phyloP scores from a whole-genome alignment of 1,284 basidiomycete species.

The Somion occarium region DNA sequence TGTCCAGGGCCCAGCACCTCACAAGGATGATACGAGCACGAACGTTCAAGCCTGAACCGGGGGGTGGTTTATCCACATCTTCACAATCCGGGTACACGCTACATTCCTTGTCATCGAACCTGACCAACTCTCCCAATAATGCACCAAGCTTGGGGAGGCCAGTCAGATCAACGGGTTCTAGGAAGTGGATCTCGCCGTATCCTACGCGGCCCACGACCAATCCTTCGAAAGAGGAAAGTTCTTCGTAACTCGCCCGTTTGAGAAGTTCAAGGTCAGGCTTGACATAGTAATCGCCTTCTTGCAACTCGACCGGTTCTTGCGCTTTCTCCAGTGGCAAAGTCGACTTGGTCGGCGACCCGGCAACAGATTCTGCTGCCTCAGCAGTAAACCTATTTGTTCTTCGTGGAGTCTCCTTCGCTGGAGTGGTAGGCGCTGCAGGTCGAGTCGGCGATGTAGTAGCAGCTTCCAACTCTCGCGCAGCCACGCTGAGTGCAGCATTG shows the following conservation, averaged over 20 bases:
- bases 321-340: constrained; percentile 2
- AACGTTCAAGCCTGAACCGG: constrained; percentile 88
- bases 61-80: constrained; percentile 73
- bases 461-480: constrained; percentile 65
- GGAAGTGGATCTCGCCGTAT: constrained; percentile 88
- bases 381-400: constrained; percentile 43
- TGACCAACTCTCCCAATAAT: constrained; percentile 83
- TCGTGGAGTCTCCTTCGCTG: constrained; percentile 32
- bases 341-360: constrained; percentile 15
- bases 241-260: constrained; percentile 63
- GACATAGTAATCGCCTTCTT: constrained; percentile 89
- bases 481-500: constrained; percentile 67
- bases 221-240: constrained; percentile 66
- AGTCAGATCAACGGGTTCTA: constrained; percentile 91
- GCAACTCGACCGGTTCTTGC: constrained; percentile 35
- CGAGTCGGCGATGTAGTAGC: constrained; percentile 25
- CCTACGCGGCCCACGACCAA: constrained; percentile 89
- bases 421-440: constrained; percentile 36
- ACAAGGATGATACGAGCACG: constrained; percentile 78
- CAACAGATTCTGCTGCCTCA: constrained; percentile 6
- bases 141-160: constrained; percentile 76
- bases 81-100: constrained; percentile 90
- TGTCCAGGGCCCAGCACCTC: constrained; percentile 87
- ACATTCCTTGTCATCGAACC: constrained; percentile 90
- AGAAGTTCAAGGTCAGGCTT: constrained; percentile 74